Evolutionary conservation across 2,329 filamentous ascomycete genomes (phyloP), one percentile per base, ranked within the genome.

Genomic region (Didymella arachidicola): DNA sequence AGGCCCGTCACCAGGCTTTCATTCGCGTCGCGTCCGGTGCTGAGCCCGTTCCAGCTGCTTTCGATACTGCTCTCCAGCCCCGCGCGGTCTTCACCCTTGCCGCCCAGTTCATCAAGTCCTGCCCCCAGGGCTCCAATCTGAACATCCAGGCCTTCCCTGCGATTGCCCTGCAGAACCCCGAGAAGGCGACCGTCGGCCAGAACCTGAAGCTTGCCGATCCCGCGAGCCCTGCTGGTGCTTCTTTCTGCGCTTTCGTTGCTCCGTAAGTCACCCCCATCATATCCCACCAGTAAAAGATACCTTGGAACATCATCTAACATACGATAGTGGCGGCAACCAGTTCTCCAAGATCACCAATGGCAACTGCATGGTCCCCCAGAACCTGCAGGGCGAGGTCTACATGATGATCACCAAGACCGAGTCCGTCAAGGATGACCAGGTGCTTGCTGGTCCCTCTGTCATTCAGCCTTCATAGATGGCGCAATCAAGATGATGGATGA

Each of bases 1-100:
- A 93, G 79, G 83, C 89, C 27, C 84, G 90, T 58, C 90, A 93
- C 78, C 88, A 91, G 78, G 88, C 87, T 61, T 87, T 90, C 76
- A 86, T 92, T 77, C 87, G 89, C 63, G 79, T 82, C 57, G 86
- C 85, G 38, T 80, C 82, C 19, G 81, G 83, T 58, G 79, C 82
- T 53, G 79, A 84, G 56, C 85, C 89, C 52, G 84, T 90, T 4
- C 87, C 90, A 4, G 85, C 86, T 71, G 83, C 89, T 26, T 90
- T 92, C 70, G 89, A 92, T 73, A 87, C 87, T 0, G 82, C 89
- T 1, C 86, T 93, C 12, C 84, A 85, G 29, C 86, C 88, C 63
- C 83, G 85, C 64, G 85, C 87, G 63, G 86, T 92, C 75, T 92
- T 91, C 81, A 89, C 88, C 36, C 84, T 93, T 53, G 89, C 89